These are phyloP conservation scores for Xylaria sp. DNA, from an alignment of 2,329 filamentous ascomycete species.

Conservation along the genomic window DNA sequence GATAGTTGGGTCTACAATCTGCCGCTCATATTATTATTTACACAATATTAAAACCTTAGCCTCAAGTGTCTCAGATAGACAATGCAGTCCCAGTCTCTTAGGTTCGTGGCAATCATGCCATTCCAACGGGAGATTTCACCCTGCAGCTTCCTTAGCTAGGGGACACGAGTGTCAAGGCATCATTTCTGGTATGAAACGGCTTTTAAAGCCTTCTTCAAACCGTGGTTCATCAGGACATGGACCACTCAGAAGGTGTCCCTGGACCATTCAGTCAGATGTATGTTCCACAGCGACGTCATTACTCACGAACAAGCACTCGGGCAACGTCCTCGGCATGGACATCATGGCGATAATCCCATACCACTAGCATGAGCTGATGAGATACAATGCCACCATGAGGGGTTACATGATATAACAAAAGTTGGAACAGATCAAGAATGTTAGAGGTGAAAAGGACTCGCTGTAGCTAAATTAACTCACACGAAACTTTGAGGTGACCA, in stretches of 20 bases:
- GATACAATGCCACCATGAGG: neutral
- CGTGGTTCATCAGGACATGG: neutral
- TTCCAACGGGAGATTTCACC: neutral
- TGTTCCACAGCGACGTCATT: neutral
- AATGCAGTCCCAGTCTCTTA: too few species aligned
- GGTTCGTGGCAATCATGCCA: neutral
- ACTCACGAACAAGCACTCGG: neutral
- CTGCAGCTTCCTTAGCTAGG: neutral
- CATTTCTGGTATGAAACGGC: neutral
- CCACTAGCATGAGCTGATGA: neutral
- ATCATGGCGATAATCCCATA: neutral
- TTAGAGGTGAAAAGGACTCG: conserved; percentile 1
- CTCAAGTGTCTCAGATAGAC: too few species aligned
- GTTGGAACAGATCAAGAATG: neutral
- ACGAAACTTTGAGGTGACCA: neutral
- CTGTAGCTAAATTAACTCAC: conserved; percentile 3
- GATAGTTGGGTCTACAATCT: too few species aligned
- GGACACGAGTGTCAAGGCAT: neutral
- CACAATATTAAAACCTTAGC: too few species aligned
- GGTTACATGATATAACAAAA: conserved; percentile 7
- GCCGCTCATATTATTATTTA: too few species aligned
- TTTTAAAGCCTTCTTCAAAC: neutral
- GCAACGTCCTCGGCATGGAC: neutral
- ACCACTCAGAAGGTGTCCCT: neutral
- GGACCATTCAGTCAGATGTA: neutral